Conservation (phyloP, 768 basidiomycete genomes). For the Amanita muscaria region DNA sequence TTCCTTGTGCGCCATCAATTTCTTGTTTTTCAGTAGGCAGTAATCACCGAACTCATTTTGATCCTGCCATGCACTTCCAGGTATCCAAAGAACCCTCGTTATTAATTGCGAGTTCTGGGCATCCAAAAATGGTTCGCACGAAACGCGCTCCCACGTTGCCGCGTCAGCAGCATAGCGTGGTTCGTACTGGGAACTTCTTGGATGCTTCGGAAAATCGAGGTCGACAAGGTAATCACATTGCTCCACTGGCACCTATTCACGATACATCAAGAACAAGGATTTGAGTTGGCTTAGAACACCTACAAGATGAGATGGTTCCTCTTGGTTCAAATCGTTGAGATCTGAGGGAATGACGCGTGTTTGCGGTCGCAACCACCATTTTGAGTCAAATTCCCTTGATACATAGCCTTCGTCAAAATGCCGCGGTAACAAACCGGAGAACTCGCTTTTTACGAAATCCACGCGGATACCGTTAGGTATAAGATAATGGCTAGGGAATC, state of each 20-base stretch:
- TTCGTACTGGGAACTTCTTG: constrained; percentile 47
- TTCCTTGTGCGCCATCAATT: constrained; percentile 29
- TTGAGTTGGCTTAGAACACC: constrained; percentile 12
- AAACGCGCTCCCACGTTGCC: constrained; percentile 72
- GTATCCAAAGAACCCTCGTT: constrained; percentile 76
- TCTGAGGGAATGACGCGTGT: constrained; percentile 53
- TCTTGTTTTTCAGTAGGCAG: constrained; percentile 70
- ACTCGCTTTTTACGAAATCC: constrained; percentile 88
- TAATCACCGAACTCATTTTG: constrained; percentile 83
- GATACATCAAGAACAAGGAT: constrained; percentile 2
- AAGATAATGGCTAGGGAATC: constrained; percentile 87
- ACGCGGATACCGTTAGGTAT: constrained; percentile 76
- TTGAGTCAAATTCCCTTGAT: constrained; percentile 13
- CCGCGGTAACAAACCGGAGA: constrained; percentile 80
- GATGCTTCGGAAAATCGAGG: constrained; percentile 73
- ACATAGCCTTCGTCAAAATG: constrained; percentile 52
- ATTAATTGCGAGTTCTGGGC: constrained; percentile 60
- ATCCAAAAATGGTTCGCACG: constrained; percentile 81
- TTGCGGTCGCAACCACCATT: constrained; percentile 50
- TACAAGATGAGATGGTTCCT: constrained; percentile 74
- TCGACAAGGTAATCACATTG: constrained; percentile 89
- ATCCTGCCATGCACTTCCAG: constrained; percentile 57
- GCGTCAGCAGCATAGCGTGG: constrained; percentile 70
- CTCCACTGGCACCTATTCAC: constrained; percentile 50
- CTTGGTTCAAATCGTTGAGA: constrained; percentile 84